Percentiles rank a stretch among this genome's conserved stretches.
Evolutionary conservation across 441 rosid genomes (phyloP).

Genomic region (Rhodomyrtus psidioides): DNA sequence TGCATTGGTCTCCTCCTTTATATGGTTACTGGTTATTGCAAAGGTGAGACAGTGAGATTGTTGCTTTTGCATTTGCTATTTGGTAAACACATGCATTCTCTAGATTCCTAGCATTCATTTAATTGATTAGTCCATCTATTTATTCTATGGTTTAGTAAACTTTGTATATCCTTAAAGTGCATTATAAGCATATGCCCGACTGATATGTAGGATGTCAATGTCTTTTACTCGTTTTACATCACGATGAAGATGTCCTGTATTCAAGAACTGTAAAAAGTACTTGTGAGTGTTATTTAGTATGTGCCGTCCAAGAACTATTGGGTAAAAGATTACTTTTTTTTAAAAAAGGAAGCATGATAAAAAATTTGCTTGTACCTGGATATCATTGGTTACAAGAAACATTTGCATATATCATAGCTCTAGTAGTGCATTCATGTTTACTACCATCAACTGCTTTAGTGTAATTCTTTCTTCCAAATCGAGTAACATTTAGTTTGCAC

Average conservation of each 20-base stretch:
- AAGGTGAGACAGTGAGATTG: neutral
- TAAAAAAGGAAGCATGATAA: neutral
- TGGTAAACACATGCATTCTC: neutral
- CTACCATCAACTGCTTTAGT: neutral
- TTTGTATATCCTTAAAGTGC: neutral
- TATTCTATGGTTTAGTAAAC: neutral
- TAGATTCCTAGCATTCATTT: neutral
- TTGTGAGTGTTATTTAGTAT: neutral
- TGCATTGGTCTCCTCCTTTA: neutral
- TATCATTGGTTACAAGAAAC: neutral
- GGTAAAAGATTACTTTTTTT: neutral
- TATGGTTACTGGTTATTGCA: neutral
- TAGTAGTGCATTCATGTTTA: neutral
- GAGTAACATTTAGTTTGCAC: neutral
- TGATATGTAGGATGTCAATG: neutral
- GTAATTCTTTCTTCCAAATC: neutral
- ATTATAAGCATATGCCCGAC: neutral
- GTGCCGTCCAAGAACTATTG: neutral
- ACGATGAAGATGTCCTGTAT: neutral
- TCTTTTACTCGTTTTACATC: neutral
- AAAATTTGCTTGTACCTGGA: neutral
- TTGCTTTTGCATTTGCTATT: neutral
- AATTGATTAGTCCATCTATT: neutral
- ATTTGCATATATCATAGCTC: neutral
- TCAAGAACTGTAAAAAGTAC: neutral